Percentiles rank a stretch among this genome's conserved stretches.
Conservation (phyloP, 306 rosid genomes). For the Coriaria nepalensis region DNA sequence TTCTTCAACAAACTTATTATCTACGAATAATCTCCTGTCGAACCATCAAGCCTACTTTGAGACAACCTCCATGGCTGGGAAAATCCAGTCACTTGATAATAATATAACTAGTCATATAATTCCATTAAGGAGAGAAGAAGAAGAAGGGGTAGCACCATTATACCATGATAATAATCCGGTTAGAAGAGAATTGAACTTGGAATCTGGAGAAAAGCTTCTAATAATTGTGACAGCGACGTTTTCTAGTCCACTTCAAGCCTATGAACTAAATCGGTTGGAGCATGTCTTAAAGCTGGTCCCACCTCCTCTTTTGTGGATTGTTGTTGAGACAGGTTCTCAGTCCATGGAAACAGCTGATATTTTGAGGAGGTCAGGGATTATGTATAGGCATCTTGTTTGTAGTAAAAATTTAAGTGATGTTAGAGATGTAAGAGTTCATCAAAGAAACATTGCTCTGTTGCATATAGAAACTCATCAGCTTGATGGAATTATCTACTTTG, state of each 20-base stretch:
- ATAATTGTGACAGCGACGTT: constrained; percentile 64
- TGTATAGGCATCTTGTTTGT: constrained; percentile 80
- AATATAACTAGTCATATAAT: constrained; percentile 17
- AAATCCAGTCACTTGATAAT: constrained; percentile 27
- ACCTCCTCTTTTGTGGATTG: constrained; percentile 75
- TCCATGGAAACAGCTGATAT: constrained; percentile 62
- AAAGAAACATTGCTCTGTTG: constrained; percentile 63
- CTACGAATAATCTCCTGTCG: constrained; percentile 40
- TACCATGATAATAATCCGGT: constrained; percentile 16
- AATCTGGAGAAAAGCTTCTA: constrained; percentile 54
- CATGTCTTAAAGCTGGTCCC: constrained; percentile 43
- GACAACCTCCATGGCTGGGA: constrained; percentile 30
- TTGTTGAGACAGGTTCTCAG: constrained; percentile 77
- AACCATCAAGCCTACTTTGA: constrained; percentile 58
- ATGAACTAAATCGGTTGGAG: constrained; percentile 58
- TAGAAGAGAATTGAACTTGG: constrained; percentile 25
- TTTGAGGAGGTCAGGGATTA: constrained; percentile 58
- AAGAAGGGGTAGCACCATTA: constrained; percentile 11
- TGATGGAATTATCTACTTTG: constrained; percentile 79
- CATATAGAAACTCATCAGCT: constrained; percentile 81
- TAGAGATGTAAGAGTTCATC: constrained; percentile 39
- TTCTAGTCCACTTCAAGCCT: constrained; percentile 47
- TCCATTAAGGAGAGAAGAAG: constrained; percentile 12
- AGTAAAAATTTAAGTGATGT: constrained; percentile 38
- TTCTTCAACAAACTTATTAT: constrained; percentile 35